phyloP scores from a whole-genome alignment of 192 early-diverging fungal species.

The Coemansia sp. region DNA sequence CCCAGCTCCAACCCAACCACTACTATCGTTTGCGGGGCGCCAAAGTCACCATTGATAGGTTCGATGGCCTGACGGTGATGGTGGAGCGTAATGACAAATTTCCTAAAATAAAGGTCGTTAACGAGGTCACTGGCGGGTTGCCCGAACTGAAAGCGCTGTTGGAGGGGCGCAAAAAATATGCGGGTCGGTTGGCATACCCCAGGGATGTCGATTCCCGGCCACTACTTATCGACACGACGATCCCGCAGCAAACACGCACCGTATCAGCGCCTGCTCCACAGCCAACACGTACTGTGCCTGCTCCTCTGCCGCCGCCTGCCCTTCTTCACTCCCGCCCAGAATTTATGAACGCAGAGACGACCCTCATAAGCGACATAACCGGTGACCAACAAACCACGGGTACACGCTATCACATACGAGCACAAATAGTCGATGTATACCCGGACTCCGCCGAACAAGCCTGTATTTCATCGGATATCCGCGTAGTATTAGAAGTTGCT shows the following conservation, averaged over 20 bases:
- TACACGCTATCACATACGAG: conserved; percentile 12
- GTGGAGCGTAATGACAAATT: conserved; percentile 8
- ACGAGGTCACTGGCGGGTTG: conserved; percentile 7
- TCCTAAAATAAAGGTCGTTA: conserved; percentile 16
- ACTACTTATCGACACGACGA: background rate
- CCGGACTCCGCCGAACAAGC: conserved; percentile 7
- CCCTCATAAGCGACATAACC: background rate
- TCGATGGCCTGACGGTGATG: conserved; percentile 1
- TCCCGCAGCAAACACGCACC: background rate
- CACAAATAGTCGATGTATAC: conserved; percentile 1
- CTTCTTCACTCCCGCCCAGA: background rate
- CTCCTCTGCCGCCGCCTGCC: background rate
- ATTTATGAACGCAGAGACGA: background rate
- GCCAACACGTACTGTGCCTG: background rate
- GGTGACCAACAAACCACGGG: background rate
- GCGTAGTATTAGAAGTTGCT: conserved; percentile 14
- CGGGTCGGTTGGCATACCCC: background rate
- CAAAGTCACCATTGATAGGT: background rate
- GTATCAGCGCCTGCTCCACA: background rate
- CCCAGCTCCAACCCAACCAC: background rate
- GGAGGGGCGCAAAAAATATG: background rate
- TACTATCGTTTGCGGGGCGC: conserved; percentile 23
- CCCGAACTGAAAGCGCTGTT: conserved; percentile 4
- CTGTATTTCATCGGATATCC: conserved; percentile 1
- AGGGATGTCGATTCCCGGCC: background rate